phyloP scores from a whole-genome alignment of 495 filamentous ascomycete genomes.

The Clavariopsis aquatica region DNA sequence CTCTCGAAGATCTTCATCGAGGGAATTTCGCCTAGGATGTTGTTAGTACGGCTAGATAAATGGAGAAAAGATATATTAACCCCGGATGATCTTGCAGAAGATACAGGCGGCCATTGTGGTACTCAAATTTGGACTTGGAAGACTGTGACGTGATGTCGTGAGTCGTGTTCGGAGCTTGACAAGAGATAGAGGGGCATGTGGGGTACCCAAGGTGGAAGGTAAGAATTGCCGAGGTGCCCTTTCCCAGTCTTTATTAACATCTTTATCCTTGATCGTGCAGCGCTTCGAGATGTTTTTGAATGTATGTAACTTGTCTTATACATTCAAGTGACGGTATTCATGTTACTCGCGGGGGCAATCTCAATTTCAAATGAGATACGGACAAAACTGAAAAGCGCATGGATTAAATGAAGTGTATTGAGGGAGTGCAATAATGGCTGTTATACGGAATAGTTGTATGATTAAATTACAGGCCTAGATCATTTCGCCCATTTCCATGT shows the following conservation, averaged over 20 bases:
- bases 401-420: no score
- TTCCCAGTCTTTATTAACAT: no score
- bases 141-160: constrained; percentile 5
- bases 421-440: no score
- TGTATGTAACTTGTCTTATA: neutral
- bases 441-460: no score
- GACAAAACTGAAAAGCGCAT: no score
- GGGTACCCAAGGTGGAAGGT: neutral
- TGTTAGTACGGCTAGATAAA: neutral
- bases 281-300: no score
- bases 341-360: neutral
- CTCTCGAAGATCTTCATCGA: constrained; percentile 93
- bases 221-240: neutral
- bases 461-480: no score
- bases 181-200: constrained; percentile 5
- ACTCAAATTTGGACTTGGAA: constrained; percentile 13
- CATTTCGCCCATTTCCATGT: constrained; percentile 51
- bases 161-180: constrained; percentile 1
- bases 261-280: no score
- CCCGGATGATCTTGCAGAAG: constrained; percentile 98
- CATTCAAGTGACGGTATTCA: neutral
- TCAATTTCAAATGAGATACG: no score
- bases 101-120: constrained; percentile 69
- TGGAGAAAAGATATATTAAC: constrained; percentile 46
- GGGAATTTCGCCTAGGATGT: constrained; percentile 76